These are phyloP conservation scores for Boletus tomentosulus DNA, from an alignment of 768 basidiomycete genomes.

Conservation along the genomic window DNA sequence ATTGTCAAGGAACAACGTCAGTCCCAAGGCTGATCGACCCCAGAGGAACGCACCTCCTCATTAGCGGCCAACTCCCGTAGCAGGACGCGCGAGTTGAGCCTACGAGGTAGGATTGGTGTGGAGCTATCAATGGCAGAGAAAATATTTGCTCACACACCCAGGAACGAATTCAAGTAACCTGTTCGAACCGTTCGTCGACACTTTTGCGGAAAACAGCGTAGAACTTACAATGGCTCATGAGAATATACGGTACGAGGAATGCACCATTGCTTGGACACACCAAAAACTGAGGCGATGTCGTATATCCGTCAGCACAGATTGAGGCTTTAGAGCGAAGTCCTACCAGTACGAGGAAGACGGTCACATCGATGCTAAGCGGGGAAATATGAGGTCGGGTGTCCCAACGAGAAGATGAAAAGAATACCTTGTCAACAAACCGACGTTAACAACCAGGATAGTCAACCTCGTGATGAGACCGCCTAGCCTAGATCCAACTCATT, in stretches of 20 bases:
- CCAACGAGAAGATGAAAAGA: not conserved
- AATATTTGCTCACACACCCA: slow-evolving; percentile 31
- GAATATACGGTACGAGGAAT: slow-evolving; percentile 36
- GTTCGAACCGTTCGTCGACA: not conserved
- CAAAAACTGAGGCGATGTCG: slow-evolving; percentile 24
- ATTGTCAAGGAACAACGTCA: not conserved
- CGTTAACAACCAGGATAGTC: slow-evolving; percentile 33
- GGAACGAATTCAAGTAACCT: slow-evolving; percentile 38
- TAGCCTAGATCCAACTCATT: slow-evolving; percentile 16
- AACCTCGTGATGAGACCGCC: slow-evolving; percentile 32
- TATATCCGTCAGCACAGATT: slow-evolving; percentile 1
- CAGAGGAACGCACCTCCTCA: slow-evolving; percentile 17
- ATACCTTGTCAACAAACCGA: slow-evolving; percentile 35
- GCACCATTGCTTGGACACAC: slow-evolving; percentile 34
- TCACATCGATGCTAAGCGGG: slow-evolving; percentile 28
- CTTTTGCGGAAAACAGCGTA: not conserved
- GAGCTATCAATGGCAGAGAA: no score
- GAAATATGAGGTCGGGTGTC: not conserved
- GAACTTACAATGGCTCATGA: slow-evolving; percentile 35
- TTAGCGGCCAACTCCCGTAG: slow-evolving; percentile 26
- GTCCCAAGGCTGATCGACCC: not conserved
- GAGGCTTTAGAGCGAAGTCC: not conserved
- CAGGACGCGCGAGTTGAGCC: slow-evolving; percentile 28
- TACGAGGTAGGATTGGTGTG: not conserved
- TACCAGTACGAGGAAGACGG: slow-evolving; percentile 25